Base-by-base conservation (phyloP, 768 basidiomycete genomes). In the Lactarius pseudohatsudake region DNA sequence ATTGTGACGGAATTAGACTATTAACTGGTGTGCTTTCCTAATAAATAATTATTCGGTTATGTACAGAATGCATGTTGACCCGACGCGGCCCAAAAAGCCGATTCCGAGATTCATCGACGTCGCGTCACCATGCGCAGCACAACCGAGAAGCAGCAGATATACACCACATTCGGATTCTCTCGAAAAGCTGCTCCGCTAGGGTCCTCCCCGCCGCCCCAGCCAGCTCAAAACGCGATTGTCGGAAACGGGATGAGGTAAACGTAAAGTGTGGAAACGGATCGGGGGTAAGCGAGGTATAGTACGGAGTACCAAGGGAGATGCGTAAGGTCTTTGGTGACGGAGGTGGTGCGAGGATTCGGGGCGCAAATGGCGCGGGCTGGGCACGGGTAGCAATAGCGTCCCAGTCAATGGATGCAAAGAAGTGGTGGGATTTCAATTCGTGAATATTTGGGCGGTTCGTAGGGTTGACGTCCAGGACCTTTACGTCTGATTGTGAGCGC, bases 381-480 rank as follows among this genome's bases (percentile, higher is more conserved):
- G 43, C 15, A 11, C 68, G 70, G 38, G 59, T 30, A 26, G 59
- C 58, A 40, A 65, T 20, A 7, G 61, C 32, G 28, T 62, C 59
- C 70, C 70, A 70, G 36, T 70, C 59, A n/a, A 69, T 22, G 22
- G 64, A 53, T 1, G 68, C 53, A 40, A 70, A 70, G 68, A 69
- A 70, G 22, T 18, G 64, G 56, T 70, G 61, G 4, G 68, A 58
- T 38, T 70, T 70, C 34, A 70, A 59, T 22, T 66, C 53, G 9
- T 69, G 7, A 26, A 70, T 53, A 53, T 57, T 66, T 0, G 62
- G 70, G 38, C 70, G 62, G 16, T 61, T 53, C 10, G 55, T 47
- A 8, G 70, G 70, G 54, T 58, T 38, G 16, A 69, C 16, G 36
- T 61, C 47, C 40, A 70, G 41, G 11, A 70, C 30, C 70, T 70